Conservation (phyloP, 306 rosid species). For the Pyrus pyrifolia region DNA sequence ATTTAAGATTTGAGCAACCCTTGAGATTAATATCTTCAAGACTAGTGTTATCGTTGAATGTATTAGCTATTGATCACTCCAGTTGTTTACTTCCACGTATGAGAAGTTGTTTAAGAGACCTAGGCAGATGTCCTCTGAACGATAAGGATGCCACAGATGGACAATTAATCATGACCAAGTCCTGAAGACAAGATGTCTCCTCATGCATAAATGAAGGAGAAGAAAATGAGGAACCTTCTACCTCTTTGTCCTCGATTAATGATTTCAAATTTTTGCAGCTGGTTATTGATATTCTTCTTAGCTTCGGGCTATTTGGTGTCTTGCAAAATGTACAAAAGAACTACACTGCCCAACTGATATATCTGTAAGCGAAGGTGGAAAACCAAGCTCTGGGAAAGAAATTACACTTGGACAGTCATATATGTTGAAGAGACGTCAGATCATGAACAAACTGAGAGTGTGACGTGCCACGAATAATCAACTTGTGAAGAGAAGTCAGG, state of each 20-base stretch:
- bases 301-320: neutral
- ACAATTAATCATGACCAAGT: neutral
- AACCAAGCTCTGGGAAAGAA: neutral
- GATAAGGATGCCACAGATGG: neutral
- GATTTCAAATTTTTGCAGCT: neutral
- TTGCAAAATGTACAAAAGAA: neutral
- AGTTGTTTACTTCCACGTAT: neutral
- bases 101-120: neutral
- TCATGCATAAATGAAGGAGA: neutral
- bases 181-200: neutral
- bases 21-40: neutral
- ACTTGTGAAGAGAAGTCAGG: neutral
- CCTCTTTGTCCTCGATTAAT: neutral
- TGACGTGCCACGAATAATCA: neutral
- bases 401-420: neutral
- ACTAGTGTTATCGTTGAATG: neutral
- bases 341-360: neutral
- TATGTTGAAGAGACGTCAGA: neutral
- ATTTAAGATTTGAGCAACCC: neutral
- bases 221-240: neutral
- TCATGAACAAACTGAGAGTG: neutral
- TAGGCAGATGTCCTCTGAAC: neutral
- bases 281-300: neutral
- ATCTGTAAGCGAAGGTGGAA: neutral
- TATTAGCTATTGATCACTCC: neutral